These are phyloP conservation scores for Acer negundo DNA, from an alignment of 345 rosid genomes.

Conservation along the genomic window DNA sequence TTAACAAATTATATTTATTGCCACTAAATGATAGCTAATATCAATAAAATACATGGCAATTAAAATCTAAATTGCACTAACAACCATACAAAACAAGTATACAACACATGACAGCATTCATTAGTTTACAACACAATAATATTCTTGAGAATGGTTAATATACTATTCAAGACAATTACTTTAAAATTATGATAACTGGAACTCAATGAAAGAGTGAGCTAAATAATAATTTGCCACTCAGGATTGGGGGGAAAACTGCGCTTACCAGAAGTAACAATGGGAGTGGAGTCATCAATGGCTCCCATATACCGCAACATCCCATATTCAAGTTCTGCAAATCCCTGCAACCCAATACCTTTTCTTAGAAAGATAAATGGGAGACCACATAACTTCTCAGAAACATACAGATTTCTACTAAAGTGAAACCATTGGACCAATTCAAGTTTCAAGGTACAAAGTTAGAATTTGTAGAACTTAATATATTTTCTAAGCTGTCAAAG, in stretches of 20 bases:
- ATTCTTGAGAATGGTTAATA: not conserved
- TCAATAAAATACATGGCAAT: not conserved
- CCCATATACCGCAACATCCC: conserved; percentile 94
- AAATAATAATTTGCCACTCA: not conserved
- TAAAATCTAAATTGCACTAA: not conserved
- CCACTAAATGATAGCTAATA: not conserved
- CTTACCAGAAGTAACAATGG: conserved; percentile 68
- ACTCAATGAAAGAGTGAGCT: not conserved
- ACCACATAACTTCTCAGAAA: not conserved
- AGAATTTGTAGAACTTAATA: not conserved
- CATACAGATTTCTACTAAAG: not conserved
- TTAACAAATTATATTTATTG: not conserved
- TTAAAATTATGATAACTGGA: not conserved
- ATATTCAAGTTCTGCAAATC: conserved; percentile 95
- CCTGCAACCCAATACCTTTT: conserved; percentile 45
- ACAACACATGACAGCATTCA: not conserved
- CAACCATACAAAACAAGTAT: not conserved
- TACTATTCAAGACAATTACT: not conserved
- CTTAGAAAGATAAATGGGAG: not conserved
- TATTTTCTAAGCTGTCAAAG: not conserved
- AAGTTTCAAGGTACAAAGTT: not conserved
- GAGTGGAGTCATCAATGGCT: conserved; percentile 86
- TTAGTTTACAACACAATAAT: not conserved
- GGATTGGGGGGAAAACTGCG: not conserved
- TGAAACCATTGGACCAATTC: conserved; percentile 6